Evolutionary conservation across 2,329 filamentous ascomycete genomes (phyloP), one percentile per base, ranked within the genome.

Genomic region (Pyrenochaeta sp.): DNA sequence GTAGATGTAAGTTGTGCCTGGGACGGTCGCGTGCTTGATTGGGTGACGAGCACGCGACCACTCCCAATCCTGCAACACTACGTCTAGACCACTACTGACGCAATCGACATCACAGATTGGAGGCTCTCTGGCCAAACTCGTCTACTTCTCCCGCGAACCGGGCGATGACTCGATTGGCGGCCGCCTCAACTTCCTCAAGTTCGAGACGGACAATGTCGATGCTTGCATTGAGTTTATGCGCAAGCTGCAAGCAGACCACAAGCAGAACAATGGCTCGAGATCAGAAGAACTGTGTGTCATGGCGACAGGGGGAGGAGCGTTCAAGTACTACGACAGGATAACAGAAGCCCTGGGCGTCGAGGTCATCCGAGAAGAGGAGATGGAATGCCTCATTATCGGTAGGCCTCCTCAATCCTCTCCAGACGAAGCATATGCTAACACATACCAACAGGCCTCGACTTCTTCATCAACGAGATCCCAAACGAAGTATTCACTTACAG

Each of bases 401-500:
- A 72, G 54, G 77, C 55, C n/a, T 3, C 13, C 27, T 14, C 7
- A 7, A 24, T 5, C 13, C 2, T 35, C 11, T 24, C 19, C 17
- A 8, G 21, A 3, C 2, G 17, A 1, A 0, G 3, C 2, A 9
- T 6, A 7, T 19, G 15, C 46, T 51, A 42, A 54, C 31, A 10
- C 11, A 6, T 18, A n/a, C 39, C 30, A 19, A 21, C 60, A 90
- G 91, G 93, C 9, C 85, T 99, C 29, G 94, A 99, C 70, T 99
- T 97, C 76, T 97, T 99, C 79, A 97, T 97, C 67, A 96, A 90
- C 55, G 92, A 97, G 69, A 97, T 99, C 47, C 94, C 94, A 14
- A 85, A 88, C 58, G 94, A 99, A 74, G 93, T 99, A 41, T 99
- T 99, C 67, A 96, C 91, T 14, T 97, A 97, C 73, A 92, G 88